Conservation (phyloP, 31 red algal genomes). For the Odonthalia washingtoniensis region DNA sequence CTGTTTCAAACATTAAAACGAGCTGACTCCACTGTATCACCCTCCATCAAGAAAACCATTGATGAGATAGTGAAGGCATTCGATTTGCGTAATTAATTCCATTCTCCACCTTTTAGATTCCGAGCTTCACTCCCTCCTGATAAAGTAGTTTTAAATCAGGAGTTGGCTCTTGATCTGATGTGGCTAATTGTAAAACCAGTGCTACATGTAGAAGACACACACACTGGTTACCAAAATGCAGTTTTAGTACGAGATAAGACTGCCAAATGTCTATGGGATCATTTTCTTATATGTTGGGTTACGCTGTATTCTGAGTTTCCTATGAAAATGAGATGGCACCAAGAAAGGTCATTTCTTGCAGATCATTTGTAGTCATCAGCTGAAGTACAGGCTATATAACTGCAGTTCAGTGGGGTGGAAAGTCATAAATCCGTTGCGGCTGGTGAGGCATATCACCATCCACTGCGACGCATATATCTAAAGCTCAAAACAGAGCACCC, state of each 20-base stretch:
- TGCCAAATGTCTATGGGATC: background rate
- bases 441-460: constrained; percentile 61
- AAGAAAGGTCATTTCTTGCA: background rate
- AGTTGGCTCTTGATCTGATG: background rate
- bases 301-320: background rate
- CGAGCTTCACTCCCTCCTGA: background rate
- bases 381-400: background rate
- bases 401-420: constrained; percentile 37
- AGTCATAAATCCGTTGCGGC: constrained; percentile 51
- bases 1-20: too few species aligned
- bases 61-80: background rate
- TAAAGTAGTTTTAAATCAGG: background rate
- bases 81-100: background rate
- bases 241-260: background rate
- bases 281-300: constrained; percentile 2
- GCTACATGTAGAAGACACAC: background rate
- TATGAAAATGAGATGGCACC: background rate
- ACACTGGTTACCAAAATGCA: background rate
- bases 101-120: too few species aligned
- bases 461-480: constrained; percentile 29
- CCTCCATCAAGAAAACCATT: too few species aligned
- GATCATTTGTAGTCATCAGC: too few species aligned
- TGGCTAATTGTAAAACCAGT: background rate
- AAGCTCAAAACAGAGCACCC: constrained; percentile 1
- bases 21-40: background rate